Evolutionary conservation across 768 basidiomycete species (phyloP).

Genomic region (Tulasnella sp.): DNA sequence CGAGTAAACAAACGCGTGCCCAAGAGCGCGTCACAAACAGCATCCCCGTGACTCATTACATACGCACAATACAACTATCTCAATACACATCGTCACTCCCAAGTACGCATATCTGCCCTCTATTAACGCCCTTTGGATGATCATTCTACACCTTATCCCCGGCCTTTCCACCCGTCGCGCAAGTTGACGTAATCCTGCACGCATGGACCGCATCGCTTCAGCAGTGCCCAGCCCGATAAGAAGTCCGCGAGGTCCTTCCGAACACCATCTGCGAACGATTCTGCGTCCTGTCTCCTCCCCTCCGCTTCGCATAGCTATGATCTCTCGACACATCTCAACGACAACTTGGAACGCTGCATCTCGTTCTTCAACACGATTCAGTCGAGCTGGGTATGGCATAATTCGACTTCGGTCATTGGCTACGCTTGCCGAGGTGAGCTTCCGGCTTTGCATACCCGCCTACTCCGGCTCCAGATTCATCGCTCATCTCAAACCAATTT

Average conservation of each 20-base stretch:
- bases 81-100: background rate
- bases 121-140: background rate
- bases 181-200: background rate
- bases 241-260: constrained; percentile 18
- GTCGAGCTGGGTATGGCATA: background rate
- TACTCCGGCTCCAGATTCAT: background rate
- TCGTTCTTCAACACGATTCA: background rate
- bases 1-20: constrained; percentile 16
- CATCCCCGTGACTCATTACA: background rate
- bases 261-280: background rate
- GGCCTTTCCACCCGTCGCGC: background rate
- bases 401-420: constrained; percentile 30
- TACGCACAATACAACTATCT: background rate
- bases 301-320: background rate
- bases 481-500: background rate
- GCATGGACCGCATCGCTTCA: background rate
- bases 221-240: background rate
- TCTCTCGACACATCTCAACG: background rate
- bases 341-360: background rate
- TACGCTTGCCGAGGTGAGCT: constrained; percentile 40
- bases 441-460: background rate
- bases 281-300: background rate
- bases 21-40: background rate
- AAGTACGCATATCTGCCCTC: background rate
- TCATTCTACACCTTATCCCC: background rate